A percentile compares a stretch with the other conserved stretches of the same genome.
These are phyloP conservation scores for Cyclaneusma minus DNA, from an alignment of 2,329 filamentous ascomycete species.

Conservation along the genomic window DNA sequence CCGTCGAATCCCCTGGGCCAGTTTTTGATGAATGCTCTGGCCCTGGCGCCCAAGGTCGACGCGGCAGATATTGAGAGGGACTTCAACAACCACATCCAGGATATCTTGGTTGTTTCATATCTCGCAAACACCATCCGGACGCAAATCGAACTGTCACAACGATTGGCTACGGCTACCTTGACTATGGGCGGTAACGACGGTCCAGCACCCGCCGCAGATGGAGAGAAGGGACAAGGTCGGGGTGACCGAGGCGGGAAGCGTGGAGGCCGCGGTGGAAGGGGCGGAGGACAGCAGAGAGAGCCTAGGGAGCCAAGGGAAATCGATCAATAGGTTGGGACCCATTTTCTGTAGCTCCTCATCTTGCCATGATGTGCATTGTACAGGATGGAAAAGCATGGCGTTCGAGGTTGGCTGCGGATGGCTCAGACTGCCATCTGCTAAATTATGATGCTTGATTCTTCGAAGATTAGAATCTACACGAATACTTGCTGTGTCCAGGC, in stretches of 20 bases:
- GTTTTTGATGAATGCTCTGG: slow-evolving; percentile 86
- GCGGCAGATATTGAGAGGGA: slow-evolving; percentile 81
- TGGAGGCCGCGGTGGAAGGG: slow-evolving; percentile 26
- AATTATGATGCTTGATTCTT: no score
- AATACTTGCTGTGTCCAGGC: no score
- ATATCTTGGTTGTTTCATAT: slow-evolving; percentile 95
- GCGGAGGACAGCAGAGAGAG: slow-evolving; percentile 30
- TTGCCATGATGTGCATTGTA: slow-evolving; percentile 17
- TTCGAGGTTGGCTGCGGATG: no score
- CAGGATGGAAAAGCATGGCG: slow-evolving; percentile 20
- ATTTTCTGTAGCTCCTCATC: slow-evolving; percentile 12
- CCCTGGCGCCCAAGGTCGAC: slow-evolving; percentile 88
- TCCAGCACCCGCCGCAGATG: slow-evolving; percentile 19
- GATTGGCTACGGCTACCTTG: slow-evolving; percentile 68
- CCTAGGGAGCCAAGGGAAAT: slow-evolving; percentile 32
- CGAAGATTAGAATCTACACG: no score
- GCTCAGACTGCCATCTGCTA: no score
- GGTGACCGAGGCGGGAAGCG: slow-evolving; percentile 30
- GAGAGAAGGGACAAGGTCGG: slow-evolving; percentile 29
- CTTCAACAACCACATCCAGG: slow-evolving; percentile 99
- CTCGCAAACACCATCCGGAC: slow-evolving; percentile 97
- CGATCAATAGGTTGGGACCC: background rate
- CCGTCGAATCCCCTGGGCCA: slow-evolving; percentile 87
- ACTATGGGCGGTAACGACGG: slow-evolving; percentile 34
- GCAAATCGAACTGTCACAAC: slow-evolving; percentile 95